Percentiles rank a stretch among this genome's conserved stretches.
Evolutionary conservation across 371 early-diverging fungal species (phyloP).

Genomic region (Dichotomocladium elegans): DNA sequence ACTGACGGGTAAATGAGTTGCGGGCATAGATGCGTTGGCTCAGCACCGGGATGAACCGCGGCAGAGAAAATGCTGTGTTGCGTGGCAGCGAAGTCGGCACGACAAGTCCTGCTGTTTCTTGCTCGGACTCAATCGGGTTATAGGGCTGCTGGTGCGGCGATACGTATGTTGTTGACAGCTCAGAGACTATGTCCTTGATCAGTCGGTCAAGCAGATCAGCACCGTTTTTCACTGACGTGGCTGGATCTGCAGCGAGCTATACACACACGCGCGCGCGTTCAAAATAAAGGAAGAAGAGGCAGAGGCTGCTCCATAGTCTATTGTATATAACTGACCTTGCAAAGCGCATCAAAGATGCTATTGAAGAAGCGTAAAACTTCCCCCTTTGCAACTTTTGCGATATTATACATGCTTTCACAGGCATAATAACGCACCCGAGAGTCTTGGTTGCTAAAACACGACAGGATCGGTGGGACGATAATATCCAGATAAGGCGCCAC

Average conservation of each 20-base stretch:
- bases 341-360: conserved; percentile 88
- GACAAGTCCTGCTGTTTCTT: conserved; percentile 7
- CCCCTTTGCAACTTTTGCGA: conserved; percentile 87
- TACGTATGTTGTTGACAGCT: conserved; percentile 72
- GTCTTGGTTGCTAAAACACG: conserved; percentile 84
- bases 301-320: neutral
- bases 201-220: conserved; percentile 85
- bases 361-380: conserved; percentile 84
- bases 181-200: conserved; percentile 90
- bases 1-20: conserved; percentile 82
- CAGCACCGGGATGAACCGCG: conserved; percentile 85
- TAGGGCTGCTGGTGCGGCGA: conserved; percentile 26
- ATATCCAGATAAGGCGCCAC: conserved; percentile 67
- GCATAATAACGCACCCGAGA: conserved; percentile 91
- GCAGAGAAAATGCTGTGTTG: conserved; percentile 72
- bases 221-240: conserved; percentile 81
- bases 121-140: conserved; percentile 22
- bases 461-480: conserved; percentile 85
- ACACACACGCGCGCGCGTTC: neutral
- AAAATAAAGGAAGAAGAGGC: too few relatives aligned
- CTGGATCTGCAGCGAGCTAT: conserved; percentile 79
- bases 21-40: conserved; percentile 80
- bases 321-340: conserved; percentile 56
- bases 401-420: conserved; percentile 94
- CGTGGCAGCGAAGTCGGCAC: conserved; percentile 23